Percentiles rank a stretch among this genome's conserved stretches.
phyloP scores from a whole-genome alignment of 148 eudicot genomes.

The Fagopyrum tataricum region DNA sequence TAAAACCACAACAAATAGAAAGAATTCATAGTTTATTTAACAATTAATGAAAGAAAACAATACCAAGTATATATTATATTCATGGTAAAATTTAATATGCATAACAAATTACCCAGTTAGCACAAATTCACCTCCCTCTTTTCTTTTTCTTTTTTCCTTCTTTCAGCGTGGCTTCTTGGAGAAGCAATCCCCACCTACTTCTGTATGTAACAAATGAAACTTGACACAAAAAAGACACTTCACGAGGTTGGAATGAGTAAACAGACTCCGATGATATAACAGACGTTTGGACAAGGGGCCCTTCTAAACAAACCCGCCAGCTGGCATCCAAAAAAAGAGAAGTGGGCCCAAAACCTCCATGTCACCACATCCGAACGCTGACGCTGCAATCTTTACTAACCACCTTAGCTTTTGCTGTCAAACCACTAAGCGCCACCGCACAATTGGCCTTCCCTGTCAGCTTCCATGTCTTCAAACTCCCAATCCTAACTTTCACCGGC shows the following conservation, averaged over 20 bases:
- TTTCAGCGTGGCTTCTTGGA: background rate
- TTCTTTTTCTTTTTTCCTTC: background rate
- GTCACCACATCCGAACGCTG: slow-evolving; percentile 48
- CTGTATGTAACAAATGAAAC: background rate
- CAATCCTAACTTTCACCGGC: slow-evolving; percentile 61
- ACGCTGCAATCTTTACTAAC: slow-evolving; percentile 49
- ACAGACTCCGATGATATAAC: no score
- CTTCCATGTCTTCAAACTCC: slow-evolving; percentile 60
- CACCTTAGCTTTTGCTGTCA: slow-evolving; percentile 42
- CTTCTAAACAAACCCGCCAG: background rate
- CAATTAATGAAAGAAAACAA: background rate
- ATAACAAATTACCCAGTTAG: background rate
- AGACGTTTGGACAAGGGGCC: background rate
- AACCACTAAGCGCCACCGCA: slow-evolving; percentile 39
- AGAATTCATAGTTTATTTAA: background rate
- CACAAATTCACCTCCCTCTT: background rate
- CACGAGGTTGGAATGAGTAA: background rate
- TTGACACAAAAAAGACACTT: background rate
- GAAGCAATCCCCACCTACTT: background rate
- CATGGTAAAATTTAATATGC: background rate
- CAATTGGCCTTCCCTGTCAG: slow-evolving; percentile 52
- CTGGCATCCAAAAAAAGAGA: background rate
- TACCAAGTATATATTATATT: background rate
- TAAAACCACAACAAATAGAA: background rate
- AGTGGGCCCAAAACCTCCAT: slow-evolving; percentile 7